Base-by-base conservation (phyloP, 305 asterid genomes). In the Fraxinus platypoda region DNA sequence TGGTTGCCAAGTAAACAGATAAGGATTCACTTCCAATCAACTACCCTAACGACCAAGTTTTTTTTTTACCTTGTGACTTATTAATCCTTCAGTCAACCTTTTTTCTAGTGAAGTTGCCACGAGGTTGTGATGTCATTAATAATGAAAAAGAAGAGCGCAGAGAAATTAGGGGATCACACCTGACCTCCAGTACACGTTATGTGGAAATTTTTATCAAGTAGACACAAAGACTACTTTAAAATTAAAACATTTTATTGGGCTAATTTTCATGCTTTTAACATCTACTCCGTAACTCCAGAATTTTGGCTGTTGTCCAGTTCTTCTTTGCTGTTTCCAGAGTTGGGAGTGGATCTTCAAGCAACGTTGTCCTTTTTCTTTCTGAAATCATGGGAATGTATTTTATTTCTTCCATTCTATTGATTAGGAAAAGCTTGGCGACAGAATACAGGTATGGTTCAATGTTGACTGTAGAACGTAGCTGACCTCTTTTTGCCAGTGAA, bases 331-430 rank as follows among this genome's bases (percentile, higher is more conserved):
- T 95, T 81, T 95, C 98, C 57, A 89, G 99, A 92, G 99, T 94
- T 86, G 99, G 98, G 77, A 95, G 99, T 66, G 99, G 99, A 87
- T 95, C 99, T 78, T 95, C 98, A 62, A 95, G 98, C 92, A 95
- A 95, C 62, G 94, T 95, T 1, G 99, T 95, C 81, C 99, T 94
- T 85, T 95, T 95, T 90, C 97, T 94, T 80, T 95, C 98, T 21
- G 99, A 95, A 87, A 96, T 96, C 84, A 94, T 96, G 99, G 99
- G 99, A 79, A 94, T 96, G 98, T 96, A 96, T 83, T 96, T 96
- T 77, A 91, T 96, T 54, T 96, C 99, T 74, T 96, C 99, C 52
- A 94, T 96, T 87, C 88, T 96, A 78, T 79, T 96, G 89, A 96
- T 96, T 43, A 88, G 99, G 82, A 96, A 96, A 89, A 96, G 99